phyloP scores from a whole-genome alignment of 257 asterid genomes.

The Nicotiana obtusifolia region DNA sequence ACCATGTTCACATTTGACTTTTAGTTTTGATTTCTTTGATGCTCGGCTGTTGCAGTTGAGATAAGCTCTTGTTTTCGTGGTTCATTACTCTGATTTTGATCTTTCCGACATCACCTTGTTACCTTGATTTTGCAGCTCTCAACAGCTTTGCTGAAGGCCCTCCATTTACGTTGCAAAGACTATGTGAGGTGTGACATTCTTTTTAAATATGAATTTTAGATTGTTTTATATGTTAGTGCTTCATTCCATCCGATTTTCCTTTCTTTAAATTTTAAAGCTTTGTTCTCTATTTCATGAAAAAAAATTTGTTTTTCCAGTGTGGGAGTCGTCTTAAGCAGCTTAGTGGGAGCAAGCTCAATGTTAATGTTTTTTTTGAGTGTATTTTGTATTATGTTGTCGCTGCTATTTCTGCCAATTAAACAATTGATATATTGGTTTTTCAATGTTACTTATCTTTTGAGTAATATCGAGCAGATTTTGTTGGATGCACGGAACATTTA shows the following conservation, averaged over 20 bases:
- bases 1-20: not conserved
- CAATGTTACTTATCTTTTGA: not conserved
- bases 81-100: not conserved
- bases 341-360: not conserved
- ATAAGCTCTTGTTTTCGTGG: not conserved
- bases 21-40: not conserved
- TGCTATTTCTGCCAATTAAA: not conserved
- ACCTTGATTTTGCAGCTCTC: slow-evolving; percentile 60
- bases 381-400: not conserved
- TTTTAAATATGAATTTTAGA: not conserved
- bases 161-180: slow-evolving; percentile 94
- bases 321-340: not conserved
- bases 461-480: slow-evolving; percentile 53
- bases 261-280: too few relatives aligned
- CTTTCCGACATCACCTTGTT: not conserved
- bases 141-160: slow-evolving; percentile 82
- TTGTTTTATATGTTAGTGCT: not conserved
- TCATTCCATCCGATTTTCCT: not conserved
- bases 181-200: slow-evolving; percentile 66
- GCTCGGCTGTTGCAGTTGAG: not conserved
- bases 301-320: not conserved
- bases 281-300: not conserved
- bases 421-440: not conserved
- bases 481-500: slow-evolving; percentile 75
- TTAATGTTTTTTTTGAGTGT: not conserved